Conservation (phyloP, 192 early-diverging fungal genomes). For the Paraglomus brasilianum region DNA sequence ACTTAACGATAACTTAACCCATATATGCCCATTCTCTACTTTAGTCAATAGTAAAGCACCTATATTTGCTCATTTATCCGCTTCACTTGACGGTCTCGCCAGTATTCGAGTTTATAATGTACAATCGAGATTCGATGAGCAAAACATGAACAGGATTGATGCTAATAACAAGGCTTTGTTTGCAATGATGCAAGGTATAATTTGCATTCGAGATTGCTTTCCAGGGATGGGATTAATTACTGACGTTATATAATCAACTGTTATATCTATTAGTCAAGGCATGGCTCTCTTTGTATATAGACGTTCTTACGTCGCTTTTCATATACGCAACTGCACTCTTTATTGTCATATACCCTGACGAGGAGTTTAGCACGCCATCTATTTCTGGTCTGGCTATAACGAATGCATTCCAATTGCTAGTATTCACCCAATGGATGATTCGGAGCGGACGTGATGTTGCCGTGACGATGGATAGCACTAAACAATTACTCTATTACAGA, state of each 20-base stretch:
- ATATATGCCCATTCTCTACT: neutral
- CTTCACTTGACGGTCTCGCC: conserved; percentile 70
- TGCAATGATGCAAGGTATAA: conserved; percentile 61
- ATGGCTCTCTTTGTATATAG: conserved; percentile 62
- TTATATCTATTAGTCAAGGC: conserved; percentile 37
- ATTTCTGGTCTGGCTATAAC: conserved; percentile 61
- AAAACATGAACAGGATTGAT: conserved; percentile 62
- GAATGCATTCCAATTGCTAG: conserved; percentile 63
- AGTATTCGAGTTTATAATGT: conserved; percentile 65
- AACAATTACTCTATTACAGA: conserved; percentile 55
- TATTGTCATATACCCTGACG: conserved; percentile 43
- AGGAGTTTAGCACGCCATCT: conserved; percentile 38
- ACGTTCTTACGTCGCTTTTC: conserved; percentile 60
- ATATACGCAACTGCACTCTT: conserved; percentile 63
- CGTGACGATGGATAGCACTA: conserved; percentile 57
- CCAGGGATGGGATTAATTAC: no score
- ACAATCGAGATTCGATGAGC: conserved; percentile 54
- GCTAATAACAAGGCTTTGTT: conserved; percentile 69
- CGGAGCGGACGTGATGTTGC: conserved; percentile 56
- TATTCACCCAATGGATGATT: conserved; percentile 69
- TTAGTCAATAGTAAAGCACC: conserved; percentile 62
- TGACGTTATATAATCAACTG: neutral
- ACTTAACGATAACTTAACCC: neutral
- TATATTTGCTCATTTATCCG: conserved; percentile 70
- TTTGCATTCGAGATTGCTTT: no score